Evolutionary conservation across 2,329 filamentous ascomycete species (phyloP), one percentile per base, ranked within the genome.

Genomic region (Neonectria punicea): DNA sequence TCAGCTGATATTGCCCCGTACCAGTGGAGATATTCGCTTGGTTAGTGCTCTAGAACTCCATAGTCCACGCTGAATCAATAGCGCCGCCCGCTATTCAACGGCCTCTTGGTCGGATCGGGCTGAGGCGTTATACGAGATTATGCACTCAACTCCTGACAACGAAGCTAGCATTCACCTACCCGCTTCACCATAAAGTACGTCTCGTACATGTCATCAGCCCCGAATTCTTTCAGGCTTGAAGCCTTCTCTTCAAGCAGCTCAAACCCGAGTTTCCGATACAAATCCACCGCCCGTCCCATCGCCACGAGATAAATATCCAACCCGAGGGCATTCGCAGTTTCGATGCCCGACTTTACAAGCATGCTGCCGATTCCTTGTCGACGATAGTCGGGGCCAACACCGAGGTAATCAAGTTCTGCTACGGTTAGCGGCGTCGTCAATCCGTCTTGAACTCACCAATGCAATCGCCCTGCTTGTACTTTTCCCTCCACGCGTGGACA

Each of bases 371-470:
- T 51, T 10, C 73, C 71, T 18, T 49, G 58, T 3, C 65, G 53
- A 4, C 70, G 70, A 11, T 75, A 72, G 20, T 70, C 61, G 2
- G 70, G 70, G 14, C 63, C 68, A 28, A 71, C 67, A 14, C 60
- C 68, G 6, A 75, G 58, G 41, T 74, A 74, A 28, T 74, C 70
- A 2, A 74, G 62, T 47, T 63, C 73, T 69, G 18, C 5, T 0
- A 1, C 1, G 2, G 2, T 70, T 9, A 71, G 58, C 49, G 16
- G 20, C 0, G 5, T 25, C 3, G 5, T 10, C 8, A 16, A 11
- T 5, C n/a, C n/a, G 2, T 2, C 4, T 1, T 13, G 11, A 0
- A 2, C 65, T 10, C 61, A 70, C 69, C 69, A 25, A 71, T 55
- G 28, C 60, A 50, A 2, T n/a, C 20, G 2, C 58, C 43, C 20